phyloP scores from a whole-genome alignment of 768 basidiomycete genomes.

The Imleria badia region DNA sequence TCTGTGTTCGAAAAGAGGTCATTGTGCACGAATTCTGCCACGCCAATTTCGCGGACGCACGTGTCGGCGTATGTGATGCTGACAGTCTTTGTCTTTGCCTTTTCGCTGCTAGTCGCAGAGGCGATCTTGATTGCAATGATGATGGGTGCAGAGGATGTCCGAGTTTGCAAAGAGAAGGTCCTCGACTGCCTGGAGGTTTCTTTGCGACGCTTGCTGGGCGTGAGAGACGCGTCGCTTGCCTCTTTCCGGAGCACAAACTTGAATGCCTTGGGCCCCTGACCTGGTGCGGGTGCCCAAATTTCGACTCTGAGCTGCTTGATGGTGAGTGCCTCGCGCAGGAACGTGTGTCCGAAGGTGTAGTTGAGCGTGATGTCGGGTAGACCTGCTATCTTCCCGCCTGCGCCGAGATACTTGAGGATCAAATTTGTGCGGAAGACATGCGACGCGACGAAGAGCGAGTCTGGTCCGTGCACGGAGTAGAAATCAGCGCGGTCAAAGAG shows the following conservation, averaged over 20 bases:
- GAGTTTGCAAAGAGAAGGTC: conserved; percentile 82
- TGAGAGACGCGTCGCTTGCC: conserved; percentile 40
- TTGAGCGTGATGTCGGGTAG: conserved; percentile 80
- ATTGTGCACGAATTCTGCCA: conserved; percentile 90
- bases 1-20: conserved; percentile 96
- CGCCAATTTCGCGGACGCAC: conserved; percentile 79
- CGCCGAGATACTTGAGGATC: conserved; percentile 89
- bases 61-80: conserved; percentile 94
- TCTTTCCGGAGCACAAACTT: conserved; percentile 82
- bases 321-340: conserved; percentile 89
- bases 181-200: conserved; percentile 71
- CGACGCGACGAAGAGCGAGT: conserved; percentile 84
- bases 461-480: conserved; percentile 86
- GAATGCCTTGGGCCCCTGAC: conserved; percentile 68
- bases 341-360: conserved; percentile 69
- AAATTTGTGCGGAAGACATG: conserved; percentile 86
- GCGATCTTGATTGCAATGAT: conserved; percentile 86
- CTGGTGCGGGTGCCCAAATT: conserved; percentile 78
- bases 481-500: conserved; percentile 84
- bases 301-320: conserved; percentile 88
- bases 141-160: conserved; percentile 82
- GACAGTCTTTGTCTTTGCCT: conserved; percentile 67
- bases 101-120: conserved; percentile 47
- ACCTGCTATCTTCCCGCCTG: conserved; percentile 53
- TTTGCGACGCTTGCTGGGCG: conserved; percentile 63